These are phyloP conservation scores for Camelina hispida DNA, from an alignment of 345 rosid genomes.

Conservation along the genomic window DNA sequence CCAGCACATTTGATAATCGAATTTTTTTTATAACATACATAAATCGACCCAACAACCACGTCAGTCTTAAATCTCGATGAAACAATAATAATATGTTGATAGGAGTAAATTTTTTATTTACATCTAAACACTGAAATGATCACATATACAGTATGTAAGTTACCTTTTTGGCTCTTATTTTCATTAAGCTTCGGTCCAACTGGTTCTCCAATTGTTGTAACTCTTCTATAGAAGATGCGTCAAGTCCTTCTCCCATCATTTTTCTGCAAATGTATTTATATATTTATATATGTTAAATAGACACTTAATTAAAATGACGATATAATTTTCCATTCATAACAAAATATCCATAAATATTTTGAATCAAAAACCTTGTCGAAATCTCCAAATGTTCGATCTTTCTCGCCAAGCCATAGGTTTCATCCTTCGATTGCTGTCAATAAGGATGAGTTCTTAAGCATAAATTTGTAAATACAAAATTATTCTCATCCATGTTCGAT, in stretches of 20 bases:
- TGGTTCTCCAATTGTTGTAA: conserved; percentile 74
- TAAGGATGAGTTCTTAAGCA: neutral
- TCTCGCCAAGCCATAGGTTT: conserved; percentile 57
- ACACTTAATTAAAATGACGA: neutral
- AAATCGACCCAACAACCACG: neutral
- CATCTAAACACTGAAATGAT: neutral
- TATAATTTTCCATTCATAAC: neutral
- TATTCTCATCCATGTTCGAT: neutral
- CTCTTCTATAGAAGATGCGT: conserved; percentile 67
- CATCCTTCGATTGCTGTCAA: conserved; percentile 46
- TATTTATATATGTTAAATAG: neutral
- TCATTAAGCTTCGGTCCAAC: conserved; percentile 70
- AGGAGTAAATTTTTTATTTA: neutral
- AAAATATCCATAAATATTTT: neutral
- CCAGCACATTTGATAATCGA: neutral
- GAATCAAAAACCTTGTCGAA: conserved; percentile 56
- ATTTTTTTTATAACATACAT: neutral
- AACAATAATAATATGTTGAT: neutral
- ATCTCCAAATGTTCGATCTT: conserved; percentile 71
- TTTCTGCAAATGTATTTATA: conserved; percentile 47
- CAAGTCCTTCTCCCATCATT: conserved; percentile 73
- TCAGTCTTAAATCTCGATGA: conserved; percentile 19
- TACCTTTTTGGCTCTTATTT: conserved; percentile 88
- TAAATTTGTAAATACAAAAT: neutral
- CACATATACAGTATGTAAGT: neutral